Percentiles rank a stretch among this genome's conserved stretches.
phyloP scores from a whole-genome alignment of 352 stramenopile genomes.

The Phytophthora melonis region DNA sequence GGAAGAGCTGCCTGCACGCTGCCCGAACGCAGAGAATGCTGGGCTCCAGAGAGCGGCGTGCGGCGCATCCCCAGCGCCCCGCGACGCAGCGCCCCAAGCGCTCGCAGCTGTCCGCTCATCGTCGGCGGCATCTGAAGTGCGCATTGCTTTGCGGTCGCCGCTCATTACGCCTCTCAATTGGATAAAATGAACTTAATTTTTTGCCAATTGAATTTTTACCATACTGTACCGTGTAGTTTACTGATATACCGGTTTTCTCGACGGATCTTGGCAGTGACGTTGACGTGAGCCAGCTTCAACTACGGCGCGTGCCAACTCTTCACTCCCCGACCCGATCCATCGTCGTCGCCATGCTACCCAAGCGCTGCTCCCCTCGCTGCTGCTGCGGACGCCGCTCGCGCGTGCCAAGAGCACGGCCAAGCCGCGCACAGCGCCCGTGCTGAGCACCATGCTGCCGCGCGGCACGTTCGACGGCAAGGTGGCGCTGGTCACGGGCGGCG shows the following conservation, averaged over 20 bases:
- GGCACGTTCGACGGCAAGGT: conserved; percentile 84
- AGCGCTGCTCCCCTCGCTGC: conserved; percentile 2
- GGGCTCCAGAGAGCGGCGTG: not conserved
- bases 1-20: conserved; percentile 14
- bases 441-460: conserved; percentile 72
- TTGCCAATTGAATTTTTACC: conserved; percentile 1
- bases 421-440: conserved; percentile 45
- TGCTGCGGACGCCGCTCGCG: conserved; percentile 1
- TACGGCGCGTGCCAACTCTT: not conserved
- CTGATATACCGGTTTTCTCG: conserved; percentile 5
- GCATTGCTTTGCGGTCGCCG: conserved; percentile 3
- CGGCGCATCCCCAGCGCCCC: conserved; percentile 6
- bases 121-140: conserved; percentile 7
- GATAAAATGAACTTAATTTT: not conserved
- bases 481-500: conserved; percentile 95
- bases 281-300: conserved; percentile 28
- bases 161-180: not conserved
- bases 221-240: not conserved
- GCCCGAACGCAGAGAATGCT: not conserved
- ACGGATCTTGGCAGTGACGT: conserved; percentile 6
- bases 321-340: conserved; percentile 2
- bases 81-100: conserved; percentile 21
- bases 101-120: conserved; percentile 21
- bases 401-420: conserved; percentile 34
- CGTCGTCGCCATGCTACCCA: conserved; percentile 24